Base-by-base conservation (phyloP, 2,329 filamentous ascomycete species). In the Cladosporium sp. region DNA sequence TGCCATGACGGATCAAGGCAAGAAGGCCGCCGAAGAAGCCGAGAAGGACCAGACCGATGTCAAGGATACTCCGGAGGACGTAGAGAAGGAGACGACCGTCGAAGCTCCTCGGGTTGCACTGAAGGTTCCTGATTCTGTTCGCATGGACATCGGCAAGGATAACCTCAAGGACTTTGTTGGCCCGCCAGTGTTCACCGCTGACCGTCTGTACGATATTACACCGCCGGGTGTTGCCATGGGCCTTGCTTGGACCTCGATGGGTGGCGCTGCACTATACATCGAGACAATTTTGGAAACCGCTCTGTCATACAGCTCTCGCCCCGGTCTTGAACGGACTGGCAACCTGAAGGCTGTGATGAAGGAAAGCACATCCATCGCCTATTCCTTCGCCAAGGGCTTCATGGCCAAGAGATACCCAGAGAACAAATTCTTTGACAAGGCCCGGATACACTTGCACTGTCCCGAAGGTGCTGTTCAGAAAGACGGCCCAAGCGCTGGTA, bases 331-430 rank as follows among this genome's bases (percentile, higher is more conserved):
- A 75, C 93, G 93, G 67, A 99, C 95, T 0, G 95, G 95, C 66
- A 98, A 98, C 76, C 85, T 99, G 58, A 95, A 97, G 82, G 87
- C 88, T 18, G 95, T 99, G 46, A 99, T 99, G 96, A 98, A 97
- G 80, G 95, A 99, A 80, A 97, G 93, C 2, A 95, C 93, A 0
- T 84, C 88, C 2, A 97, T 99, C 70, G 96, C 95, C 56, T 98
- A 99, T 82, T 96, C 92, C 0, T 99, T 97, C 75, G 89, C 92
- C 73, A 98, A 98, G 81, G 89, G 92, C 0, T 84, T 94, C 67
- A 89, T 98, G 85, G 93, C 90, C 8, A 89, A 88, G 74, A 82
- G 91, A 49, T 99, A 93, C 81, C 89, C 93, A 0, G 89, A 92
- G 66, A 99, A 99, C 79, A 87, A 89, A 77, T 99, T 98, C 84